These are phyloP conservation scores for Fusarium torulosum DNA, from an alignment of 2,329 filamentous ascomycete species.

Conservation along the genomic window DNA sequence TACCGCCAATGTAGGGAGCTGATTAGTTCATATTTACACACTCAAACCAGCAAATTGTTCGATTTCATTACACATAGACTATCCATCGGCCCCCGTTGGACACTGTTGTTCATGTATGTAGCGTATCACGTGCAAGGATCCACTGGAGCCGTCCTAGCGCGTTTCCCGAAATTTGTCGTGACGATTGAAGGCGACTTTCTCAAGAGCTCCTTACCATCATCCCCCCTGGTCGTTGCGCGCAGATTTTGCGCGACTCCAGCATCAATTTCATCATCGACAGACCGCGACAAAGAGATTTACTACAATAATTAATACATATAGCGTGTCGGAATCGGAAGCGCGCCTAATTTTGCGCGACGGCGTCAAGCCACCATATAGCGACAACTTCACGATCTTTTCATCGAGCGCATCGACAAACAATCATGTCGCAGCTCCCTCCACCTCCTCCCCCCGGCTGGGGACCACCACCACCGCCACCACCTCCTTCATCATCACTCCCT, in stretches of 20 bases:
- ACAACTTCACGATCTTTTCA: conserved; percentile 42
- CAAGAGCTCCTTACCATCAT: conserved; percentile 45
- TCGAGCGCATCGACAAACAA: conserved; percentile 49
- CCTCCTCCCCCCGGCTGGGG: conserved; percentile 71
- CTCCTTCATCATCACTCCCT: conserved; percentile 67
- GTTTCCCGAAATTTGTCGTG: conserved; percentile 54
- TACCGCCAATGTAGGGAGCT: too few species aligned
- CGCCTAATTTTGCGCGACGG: conserved; percentile 54
- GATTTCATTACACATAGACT: background rate
- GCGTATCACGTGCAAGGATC: conserved; percentile 43
- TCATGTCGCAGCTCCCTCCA: conserved; percentile 67
- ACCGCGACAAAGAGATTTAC: conserved; percentile 4
- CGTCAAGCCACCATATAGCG: conserved; percentile 50
- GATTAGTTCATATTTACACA: background rate
- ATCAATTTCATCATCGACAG: conserved; percentile 41
- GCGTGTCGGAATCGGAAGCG: conserved; percentile 44
- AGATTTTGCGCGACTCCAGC: conserved; percentile 48
- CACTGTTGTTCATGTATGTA: background rate
- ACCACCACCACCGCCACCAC: conserved; percentile 70
- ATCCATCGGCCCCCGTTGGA: too few species aligned
- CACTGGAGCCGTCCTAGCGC: conserved; percentile 34
- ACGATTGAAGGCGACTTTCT: conserved; percentile 44
- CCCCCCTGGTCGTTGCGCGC: conserved; percentile 48
- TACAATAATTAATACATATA: conserved; percentile 26
- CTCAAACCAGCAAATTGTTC: background rate